These are phyloP conservation scores for Conidiobolus incongruus DNA, from an alignment of 371 early-diverging fungal genomes.

Conservation along the genomic window DNA sequence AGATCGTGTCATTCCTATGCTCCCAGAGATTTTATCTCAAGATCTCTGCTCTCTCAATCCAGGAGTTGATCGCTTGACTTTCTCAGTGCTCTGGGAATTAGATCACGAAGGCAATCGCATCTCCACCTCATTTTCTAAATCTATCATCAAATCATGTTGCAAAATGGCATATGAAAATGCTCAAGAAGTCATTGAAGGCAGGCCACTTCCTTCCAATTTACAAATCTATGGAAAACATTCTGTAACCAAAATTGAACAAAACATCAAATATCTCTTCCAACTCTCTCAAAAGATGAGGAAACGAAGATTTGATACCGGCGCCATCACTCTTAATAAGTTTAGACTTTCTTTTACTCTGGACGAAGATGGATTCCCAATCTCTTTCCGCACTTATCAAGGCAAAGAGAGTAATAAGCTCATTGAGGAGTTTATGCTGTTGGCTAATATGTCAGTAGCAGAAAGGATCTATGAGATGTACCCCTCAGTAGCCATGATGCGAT, in stretches of 20 bases:
- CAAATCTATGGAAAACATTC: constrained; percentile 17
- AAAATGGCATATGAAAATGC: constrained; percentile 97
- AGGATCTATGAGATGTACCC: constrained; percentile 70
- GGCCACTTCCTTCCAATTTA: no score
- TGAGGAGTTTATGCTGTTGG: constrained; percentile 99
- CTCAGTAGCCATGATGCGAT: constrained; percentile 74
- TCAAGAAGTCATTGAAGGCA: constrained; percentile 79
- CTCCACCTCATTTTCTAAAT: constrained; percentile 49
- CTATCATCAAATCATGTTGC: constrained; percentile 79
- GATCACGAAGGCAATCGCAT: constrained; percentile 52
- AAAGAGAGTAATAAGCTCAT: constrained; percentile 91
- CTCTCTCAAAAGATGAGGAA: constrained; percentile 73
- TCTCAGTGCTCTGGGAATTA: constrained; percentile 70
- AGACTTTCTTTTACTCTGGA: constrained; percentile 75
- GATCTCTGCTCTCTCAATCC: constrained; percentile 82
- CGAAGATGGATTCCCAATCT: constrained; percentile 73
- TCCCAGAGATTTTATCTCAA: constrained; percentile 70
- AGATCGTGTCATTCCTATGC: constrained; percentile 93
- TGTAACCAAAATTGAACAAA: constrained; percentile 47
- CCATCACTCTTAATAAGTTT: constrained; percentile 61
- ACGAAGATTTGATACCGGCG: constrained; percentile 50
- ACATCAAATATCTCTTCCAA: constrained; percentile 12
- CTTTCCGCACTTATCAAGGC: constrained; percentile 67
- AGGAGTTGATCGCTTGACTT: constrained; percentile 77
- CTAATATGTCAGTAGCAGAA: constrained; percentile 91